Percentiles rank a stretch among this genome's conserved stretches.
These are phyloP conservation scores for Calophaca sinica DNA, from an alignment of 306 rosid species.

Conservation along the genomic window DNA sequence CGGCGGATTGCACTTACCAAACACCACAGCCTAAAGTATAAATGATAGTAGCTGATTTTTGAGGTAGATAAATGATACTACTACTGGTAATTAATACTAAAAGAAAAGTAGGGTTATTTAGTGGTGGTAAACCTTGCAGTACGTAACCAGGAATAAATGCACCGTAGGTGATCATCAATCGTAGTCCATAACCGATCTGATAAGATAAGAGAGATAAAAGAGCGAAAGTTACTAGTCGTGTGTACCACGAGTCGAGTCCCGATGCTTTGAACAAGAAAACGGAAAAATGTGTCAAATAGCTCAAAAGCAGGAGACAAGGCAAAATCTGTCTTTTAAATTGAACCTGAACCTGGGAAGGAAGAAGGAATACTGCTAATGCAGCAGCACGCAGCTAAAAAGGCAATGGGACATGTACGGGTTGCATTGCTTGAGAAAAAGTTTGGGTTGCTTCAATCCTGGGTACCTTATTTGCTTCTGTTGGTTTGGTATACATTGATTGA, in stretches of 20 bases:
- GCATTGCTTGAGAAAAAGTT: neutral
- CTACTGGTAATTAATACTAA: no score
- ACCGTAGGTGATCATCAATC: neutral
- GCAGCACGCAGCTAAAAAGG: slow-evolving; percentile 1
- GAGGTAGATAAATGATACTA: no score
- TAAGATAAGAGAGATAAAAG: neutral
- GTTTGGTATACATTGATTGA: slow-evolving; percentile 10
- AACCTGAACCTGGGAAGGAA: neutral
- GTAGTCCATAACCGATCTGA: neutral
- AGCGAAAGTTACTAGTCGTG: neutral
- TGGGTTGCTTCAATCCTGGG: neutral
- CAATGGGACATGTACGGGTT: slow-evolving; percentile 34
- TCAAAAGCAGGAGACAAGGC: slow-evolving; percentile 47
- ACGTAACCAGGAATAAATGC: neutral
- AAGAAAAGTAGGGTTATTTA: no score
- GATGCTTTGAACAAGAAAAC: slow-evolving; percentile 41
- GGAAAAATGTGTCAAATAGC: slow-evolving; percentile 41
- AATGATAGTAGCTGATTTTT: no score
- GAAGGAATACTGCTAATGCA: neutral
- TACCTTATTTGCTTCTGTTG: slow-evolving; percentile 14
- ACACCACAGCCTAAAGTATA: no score
- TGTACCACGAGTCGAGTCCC: slow-evolving; percentile 17
- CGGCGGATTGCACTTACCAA: no score
- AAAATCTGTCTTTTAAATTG: slow-evolving; percentile 24
- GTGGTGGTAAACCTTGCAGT: no score